Percentiles rank a stretch among this genome's conserved stretches.
These are phyloP conservation scores for Kalaharituber pfeilii DNA, from an alignment of 2,329 filamentous ascomycete genomes.

Conservation along the genomic window DNA sequence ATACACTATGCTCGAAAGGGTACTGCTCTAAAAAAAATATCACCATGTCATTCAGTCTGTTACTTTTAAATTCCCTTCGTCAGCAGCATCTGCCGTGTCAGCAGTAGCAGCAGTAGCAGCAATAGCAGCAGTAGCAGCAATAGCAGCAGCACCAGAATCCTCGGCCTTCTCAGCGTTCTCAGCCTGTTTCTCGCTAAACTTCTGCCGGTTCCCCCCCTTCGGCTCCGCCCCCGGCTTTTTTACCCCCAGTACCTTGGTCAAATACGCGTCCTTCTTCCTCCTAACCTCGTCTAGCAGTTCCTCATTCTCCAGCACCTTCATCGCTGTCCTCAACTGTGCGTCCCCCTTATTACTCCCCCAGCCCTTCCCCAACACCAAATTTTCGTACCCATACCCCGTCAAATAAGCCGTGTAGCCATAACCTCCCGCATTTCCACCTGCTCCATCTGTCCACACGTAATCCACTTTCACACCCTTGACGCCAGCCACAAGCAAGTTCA, in stretches of 20 bases:
- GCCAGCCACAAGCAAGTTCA: constrained; percentile 14
- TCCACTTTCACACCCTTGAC: constrained; percentile 16
- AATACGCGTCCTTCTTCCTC: background rate
- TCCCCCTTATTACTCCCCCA: constrained; percentile 23
- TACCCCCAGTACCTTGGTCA: background rate
- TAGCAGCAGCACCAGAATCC: too few relatives aligned
- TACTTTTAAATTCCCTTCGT: too few relatives aligned
- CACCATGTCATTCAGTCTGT: too few relatives aligned
- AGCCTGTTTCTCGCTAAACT: too few relatives aligned
- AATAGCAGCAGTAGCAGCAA: too few relatives aligned
- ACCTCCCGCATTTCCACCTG: constrained; percentile 21
- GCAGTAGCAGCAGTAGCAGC: too few relatives aligned
- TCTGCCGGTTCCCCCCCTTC: background rate
- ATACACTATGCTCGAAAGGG: too few relatives aligned
- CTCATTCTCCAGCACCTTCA: constrained; percentile 20
- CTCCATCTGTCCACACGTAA: constrained; percentile 19
- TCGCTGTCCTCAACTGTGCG: constrained; percentile 21
- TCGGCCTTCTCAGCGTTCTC: background rate
- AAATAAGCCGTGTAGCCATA: constrained; percentile 19
- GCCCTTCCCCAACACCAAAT: constrained; percentile 19
- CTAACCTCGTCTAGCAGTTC: constrained; percentile 13
- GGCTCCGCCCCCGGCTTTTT: background rate
- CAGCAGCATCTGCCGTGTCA: too few relatives aligned
- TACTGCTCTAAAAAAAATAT: too few relatives aligned
- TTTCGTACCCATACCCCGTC: constrained; percentile 20